Percentiles rank a stretch among this genome's conserved stretches.
phyloP scores from a whole-genome alignment of 768 basidiomycete species.

The Amanita rubescens region DNA sequence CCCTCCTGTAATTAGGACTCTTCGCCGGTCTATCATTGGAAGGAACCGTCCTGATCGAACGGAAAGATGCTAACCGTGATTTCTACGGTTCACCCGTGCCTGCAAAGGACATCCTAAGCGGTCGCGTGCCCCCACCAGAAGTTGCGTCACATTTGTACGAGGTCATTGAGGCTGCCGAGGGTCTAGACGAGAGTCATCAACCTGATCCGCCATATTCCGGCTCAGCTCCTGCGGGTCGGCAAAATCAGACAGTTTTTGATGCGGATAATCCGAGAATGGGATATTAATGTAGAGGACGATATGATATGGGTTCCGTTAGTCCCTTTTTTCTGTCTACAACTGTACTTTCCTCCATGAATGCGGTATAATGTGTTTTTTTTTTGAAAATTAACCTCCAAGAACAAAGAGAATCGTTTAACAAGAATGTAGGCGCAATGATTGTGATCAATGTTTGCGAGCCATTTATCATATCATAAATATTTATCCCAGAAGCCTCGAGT shows the following conservation, averaged over 20 bases:
- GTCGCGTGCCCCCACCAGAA: slow-evolving; percentile 95
- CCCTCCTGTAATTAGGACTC: slow-evolving; percentile 46
- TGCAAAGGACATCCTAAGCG: slow-evolving; percentile 84
- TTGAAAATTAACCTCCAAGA: too few relatives aligned
- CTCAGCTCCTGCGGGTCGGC: slow-evolving; percentile 47
- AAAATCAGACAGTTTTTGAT: slow-evolving; percentile 64
- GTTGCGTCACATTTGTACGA: slow-evolving; percentile 90
- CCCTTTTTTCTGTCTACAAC: neutral
- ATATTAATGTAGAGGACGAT: neutral
- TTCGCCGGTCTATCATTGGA: slow-evolving; percentile 94
- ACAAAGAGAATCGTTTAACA: too few relatives aligned
- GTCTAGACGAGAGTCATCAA: slow-evolving; percentile 77
- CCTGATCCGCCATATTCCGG: slow-evolving; percentile 70
- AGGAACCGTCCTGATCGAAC: slow-evolving; percentile 89
- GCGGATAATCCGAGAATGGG: slow-evolving; percentile 43
- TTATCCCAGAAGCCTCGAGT: slow-evolving; percentile 79
- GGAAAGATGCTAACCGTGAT: slow-evolving; percentile 93
- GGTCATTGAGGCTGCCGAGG: slow-evolving; percentile 94
- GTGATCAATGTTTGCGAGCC: too few relatives aligned
- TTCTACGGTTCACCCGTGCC: slow-evolving; percentile 93
- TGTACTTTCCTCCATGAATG: neutral
- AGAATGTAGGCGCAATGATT: too few relatives aligned
- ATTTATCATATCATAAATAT: slow-evolving; percentile 50
- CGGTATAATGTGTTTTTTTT: too few relatives aligned
- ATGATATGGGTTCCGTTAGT: neutral